Percentiles rank a stretch among this genome's conserved stretches.
Conservation (phyloP, 164 flowering plant genomes). For the Akebia trifoliata region DNA sequence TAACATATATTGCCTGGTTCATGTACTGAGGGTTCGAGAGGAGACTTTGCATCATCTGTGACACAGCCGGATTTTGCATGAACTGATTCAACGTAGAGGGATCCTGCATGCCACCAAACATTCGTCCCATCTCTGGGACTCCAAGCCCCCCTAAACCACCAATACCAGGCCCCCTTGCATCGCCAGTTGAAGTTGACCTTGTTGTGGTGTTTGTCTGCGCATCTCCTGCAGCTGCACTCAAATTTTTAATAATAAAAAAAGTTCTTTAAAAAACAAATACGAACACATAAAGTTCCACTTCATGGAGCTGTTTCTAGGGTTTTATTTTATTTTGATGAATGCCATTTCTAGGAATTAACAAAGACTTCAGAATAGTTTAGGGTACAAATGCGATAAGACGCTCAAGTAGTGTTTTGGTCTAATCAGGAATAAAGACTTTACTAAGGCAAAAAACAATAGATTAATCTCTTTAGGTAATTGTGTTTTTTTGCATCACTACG, state of each 20-base stretch:
- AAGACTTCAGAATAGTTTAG: no score
- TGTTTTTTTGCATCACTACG: no score
- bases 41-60: slow-evolving; percentile 80
- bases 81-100: slow-evolving; percentile 49
- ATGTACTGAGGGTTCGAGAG: slow-evolving; percentile 61
- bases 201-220: slow-evolving; percentile 50
- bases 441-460: no score
- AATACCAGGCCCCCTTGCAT: slow-evolving; percentile 46
- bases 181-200: slow-evolving; percentile 45
- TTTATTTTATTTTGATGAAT: no score
- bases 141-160: slow-evolving; percentile 69
- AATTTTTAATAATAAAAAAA: neutral
- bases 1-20: slow-evolving; percentile 47
- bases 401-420: no score
- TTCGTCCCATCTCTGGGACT: slow-evolving; percentile 54
- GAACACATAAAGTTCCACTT: no score
- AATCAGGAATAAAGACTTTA: no score
- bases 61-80: slow-evolving; percentile 81
- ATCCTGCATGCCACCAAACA: slow-evolving; percentile 59
- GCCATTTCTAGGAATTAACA: no score
- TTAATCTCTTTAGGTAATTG: no score
- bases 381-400: no score
- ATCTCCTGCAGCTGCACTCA: slow-evolving; percentile 36
- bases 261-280: neutral
- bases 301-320: no score